Conservation (phyloP, 169 alveolate species). For the Toxoplasma gondii region DNA sequence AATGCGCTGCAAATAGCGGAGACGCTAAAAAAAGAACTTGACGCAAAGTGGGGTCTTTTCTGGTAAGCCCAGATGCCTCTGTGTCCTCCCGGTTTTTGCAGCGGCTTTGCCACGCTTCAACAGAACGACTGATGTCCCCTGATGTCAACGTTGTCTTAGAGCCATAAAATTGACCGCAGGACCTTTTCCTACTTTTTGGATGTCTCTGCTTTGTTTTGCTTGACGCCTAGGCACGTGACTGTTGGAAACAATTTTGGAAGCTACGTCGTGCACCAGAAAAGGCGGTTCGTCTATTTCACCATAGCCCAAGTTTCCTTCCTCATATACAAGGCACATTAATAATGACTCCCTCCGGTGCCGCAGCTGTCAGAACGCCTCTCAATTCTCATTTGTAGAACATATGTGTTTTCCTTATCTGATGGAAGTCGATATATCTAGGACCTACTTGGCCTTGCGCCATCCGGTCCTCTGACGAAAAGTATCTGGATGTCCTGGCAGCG, state of each 20-base stretch:
- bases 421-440: too few species aligned
- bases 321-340: conserved; percentile 75
- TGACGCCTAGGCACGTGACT: conserved; percentile 77
- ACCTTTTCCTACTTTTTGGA: not conserved
- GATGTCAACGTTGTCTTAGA: not conserved
- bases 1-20: conserved; percentile 74
- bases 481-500: too few species aligned
- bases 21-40: conserved; percentile 80
- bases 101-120: not conserved
- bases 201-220: not conserved
- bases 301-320: conserved; percentile 81
- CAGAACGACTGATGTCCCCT: not conserved
- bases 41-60: conserved; percentile 84
- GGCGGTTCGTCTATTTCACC: conserved; percentile 82
- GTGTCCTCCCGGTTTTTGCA: not conserved
- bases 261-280: conserved; percentile 83
- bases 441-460: too few species aligned
- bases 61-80: conserved; percentile 70
- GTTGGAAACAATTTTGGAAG: conserved; percentile 86
- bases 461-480: too few species aligned
- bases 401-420: too few species aligned
- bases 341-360: too few species aligned
- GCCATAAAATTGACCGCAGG: not conserved
- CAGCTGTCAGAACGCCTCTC: too few species aligned
- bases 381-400: too few species aligned